Conservation (phyloP, 768 basidiomycete genomes). For the Boletus insuetus region DNA sequence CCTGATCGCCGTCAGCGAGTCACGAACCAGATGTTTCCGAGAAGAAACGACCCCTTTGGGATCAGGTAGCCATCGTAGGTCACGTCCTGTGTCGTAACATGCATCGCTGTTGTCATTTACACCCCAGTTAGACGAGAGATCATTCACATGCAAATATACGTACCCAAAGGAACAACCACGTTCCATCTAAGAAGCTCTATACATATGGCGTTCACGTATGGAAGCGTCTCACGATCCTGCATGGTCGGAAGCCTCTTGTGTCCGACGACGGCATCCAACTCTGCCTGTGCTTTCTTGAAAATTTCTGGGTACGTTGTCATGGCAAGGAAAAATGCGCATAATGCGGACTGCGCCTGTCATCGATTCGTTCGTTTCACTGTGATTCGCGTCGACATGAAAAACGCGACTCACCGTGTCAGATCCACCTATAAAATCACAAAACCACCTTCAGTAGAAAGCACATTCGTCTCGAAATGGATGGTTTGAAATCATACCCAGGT, state of each 20-base stretch:
- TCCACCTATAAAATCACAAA: constrained; percentile 21
- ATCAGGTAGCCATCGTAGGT: constrained; percentile 21
- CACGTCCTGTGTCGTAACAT: constrained; percentile 15
- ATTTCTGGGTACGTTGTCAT: constrained; percentile 9
- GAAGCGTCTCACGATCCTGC: constrained; percentile 5
- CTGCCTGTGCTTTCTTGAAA: constrained; percentile 9
- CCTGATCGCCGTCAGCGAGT: background rate
- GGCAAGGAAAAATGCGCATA: constrained; percentile 17
- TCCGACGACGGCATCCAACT: constrained; percentile 8
- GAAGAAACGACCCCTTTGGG: constrained; percentile 15
- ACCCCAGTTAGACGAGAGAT: background rate
- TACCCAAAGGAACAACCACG: background rate
- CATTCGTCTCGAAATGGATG: no score
- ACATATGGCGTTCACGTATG: constrained; percentile 18
- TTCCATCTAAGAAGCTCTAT: constrained; percentile 13
- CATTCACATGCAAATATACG: background rate
- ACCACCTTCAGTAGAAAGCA: background rate
- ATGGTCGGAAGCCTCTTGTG: constrained; percentile 9
- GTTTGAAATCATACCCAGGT: constrained; percentile 5
- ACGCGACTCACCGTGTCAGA: constrained; percentile 18
- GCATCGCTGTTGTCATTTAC: background rate
- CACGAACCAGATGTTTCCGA: constrained; percentile 15
- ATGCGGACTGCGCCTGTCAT: constrained; percentile 15
- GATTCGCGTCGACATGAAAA: constrained; percentile 13
- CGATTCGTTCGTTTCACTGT: background rate